Conservation (phyloP, 805 yeast genomes). For the Candida quercuum region DNA sequence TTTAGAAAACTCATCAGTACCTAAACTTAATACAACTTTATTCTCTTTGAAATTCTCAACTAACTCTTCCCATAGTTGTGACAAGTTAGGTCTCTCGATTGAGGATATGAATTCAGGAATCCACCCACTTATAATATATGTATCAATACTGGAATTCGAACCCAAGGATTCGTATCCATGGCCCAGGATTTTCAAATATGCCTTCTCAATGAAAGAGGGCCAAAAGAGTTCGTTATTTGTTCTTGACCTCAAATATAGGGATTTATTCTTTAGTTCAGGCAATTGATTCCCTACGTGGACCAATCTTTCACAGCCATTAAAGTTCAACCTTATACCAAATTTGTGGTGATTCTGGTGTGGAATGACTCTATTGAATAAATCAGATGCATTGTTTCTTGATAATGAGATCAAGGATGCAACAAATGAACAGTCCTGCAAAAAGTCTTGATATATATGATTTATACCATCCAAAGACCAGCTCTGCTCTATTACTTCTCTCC, state of each 20-base stretch:
- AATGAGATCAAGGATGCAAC: slow-evolving; percentile 62
- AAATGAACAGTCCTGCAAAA: slow-evolving; percentile 67
- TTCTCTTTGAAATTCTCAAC: slow-evolving; percentile 26
- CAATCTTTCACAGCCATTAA: slow-evolving; percentile 49
- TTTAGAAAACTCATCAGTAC: slow-evolving; percentile 50
- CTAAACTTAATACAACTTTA: slow-evolving; percentile 52
- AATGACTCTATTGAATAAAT: slow-evolving; percentile 5
- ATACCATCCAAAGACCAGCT: slow-evolving; percentile 21
- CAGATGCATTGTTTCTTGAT: slow-evolving; percentile 18
- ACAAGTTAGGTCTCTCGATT: slow-evolving; percentile 28
- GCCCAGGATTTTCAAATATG: slow-evolving; percentile 52
- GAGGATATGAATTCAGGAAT: slow-evolving; percentile 52
- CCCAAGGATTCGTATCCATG: slow-evolving; percentile 61
- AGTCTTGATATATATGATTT: slow-evolving; percentile 39
- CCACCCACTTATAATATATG: slow-evolving; percentile 64
- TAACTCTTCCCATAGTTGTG: slow-evolving; percentile 31
- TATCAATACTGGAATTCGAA: slow-evolving; percentile 71
- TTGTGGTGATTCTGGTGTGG: slow-evolving; percentile 22
- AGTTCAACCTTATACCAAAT: slow-evolving; percentile 36
- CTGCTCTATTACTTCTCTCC: slow-evolving; percentile 4
- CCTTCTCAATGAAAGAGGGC: slow-evolving; percentile 79
- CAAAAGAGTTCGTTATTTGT: slow-evolving; percentile 29
- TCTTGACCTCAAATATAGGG: slow-evolving; percentile 14
- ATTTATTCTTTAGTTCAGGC: slow-evolving; percentile 29
- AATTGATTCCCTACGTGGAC: slow-evolving; percentile 42